Percentiles rank a stretch among this genome's conserved stretches.
phyloP scores from a whole-genome alignment of 768 basidiomycete genomes.

The Goffeauzyma gilvescens region DNA sequence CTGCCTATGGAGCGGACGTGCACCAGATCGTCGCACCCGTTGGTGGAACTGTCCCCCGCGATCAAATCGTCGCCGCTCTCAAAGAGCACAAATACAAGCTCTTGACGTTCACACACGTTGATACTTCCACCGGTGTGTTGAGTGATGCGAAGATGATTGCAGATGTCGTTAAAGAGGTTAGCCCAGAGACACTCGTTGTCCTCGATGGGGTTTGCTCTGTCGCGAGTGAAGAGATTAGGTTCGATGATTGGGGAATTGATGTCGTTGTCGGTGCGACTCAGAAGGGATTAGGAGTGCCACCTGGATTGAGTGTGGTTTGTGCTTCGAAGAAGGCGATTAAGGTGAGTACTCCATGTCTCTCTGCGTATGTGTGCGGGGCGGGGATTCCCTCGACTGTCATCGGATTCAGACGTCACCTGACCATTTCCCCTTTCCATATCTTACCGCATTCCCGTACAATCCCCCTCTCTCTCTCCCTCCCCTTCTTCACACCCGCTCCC shows the following conservation, averaged over 20 bases:
- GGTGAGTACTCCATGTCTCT: too few relatives aligned
- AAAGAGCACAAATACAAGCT: conserved; percentile 66
- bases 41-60: conserved; percentile 53
- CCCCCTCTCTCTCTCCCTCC: too few relatives aligned
- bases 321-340: conserved; percentile 62
- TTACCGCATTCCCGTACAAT: too few relatives aligned
- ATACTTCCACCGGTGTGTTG: conserved; percentile 47
- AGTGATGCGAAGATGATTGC: conserved; percentile 63
- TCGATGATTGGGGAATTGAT: conserved; percentile 86
- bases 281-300: conserved; percentile 82
- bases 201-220: conserved; percentile 94
- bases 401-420: conserved; percentile 7
- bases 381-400: conserved; percentile 1
- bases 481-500: not conserved
- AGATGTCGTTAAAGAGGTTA: conserved; percentile 50
- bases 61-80: conserved; percentile 39
- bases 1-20: conserved; percentile 73
- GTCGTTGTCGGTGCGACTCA: conserved; percentile 41
- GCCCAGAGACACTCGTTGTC: conserved; percentile 68
- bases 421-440: too few relatives aligned
- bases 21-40: conserved; percentile 64
- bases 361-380: too few relatives aligned
- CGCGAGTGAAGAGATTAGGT: conserved; percentile 80
- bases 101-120: conserved; percentile 73
- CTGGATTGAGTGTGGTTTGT: conserved; percentile 71